Percentiles rank a stretch among this genome's conserved stretches.
Evolutionary conservation across 2,329 filamentous ascomycete species (phyloP).

Genomic region (Harringtonia aguacate): DNA sequence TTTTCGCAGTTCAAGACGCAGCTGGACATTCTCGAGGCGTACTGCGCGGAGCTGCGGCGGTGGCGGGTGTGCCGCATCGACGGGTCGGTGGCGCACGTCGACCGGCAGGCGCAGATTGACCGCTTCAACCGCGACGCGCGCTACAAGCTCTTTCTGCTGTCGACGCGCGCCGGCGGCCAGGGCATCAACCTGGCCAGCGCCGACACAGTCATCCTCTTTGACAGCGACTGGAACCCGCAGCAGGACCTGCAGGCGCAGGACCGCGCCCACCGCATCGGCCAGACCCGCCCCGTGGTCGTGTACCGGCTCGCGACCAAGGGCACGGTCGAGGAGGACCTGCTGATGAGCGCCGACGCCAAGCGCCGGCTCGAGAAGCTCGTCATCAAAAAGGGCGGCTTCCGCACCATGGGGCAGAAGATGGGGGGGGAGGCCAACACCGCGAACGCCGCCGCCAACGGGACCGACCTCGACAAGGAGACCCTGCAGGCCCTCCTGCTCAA

Average conservation of each 20-base stretch:
- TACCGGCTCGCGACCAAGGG: slow-evolving; percentile 89
- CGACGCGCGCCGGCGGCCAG: slow-evolving; percentile 84
- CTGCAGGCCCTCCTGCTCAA: slow-evolving; percentile 53
- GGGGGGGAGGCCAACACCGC: slow-evolving; percentile 25
- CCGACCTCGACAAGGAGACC: slow-evolving; percentile 46
- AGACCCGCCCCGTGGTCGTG: slow-evolving; percentile 83
- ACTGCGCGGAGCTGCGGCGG: slow-evolving; percentile 62
- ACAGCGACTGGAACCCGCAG: slow-evolving; percentile 88
- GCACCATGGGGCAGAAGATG: slow-evolving; percentile 53
- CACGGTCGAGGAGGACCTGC: slow-evolving; percentile 80
- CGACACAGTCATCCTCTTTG: slow-evolving; percentile 87
- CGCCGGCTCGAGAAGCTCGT: slow-evolving; percentile 86
- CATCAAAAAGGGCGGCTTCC: slow-evolving; percentile 86
- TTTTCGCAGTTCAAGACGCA: slow-evolving; percentile 97
- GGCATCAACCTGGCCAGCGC: slow-evolving; percentile 90
- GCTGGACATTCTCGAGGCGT: slow-evolving; percentile 82
- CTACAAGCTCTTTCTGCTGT: slow-evolving; percentile 73
- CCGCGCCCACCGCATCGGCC: slow-evolving; percentile 87
- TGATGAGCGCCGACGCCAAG: slow-evolving; percentile 85
- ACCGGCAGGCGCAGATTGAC: slow-evolving; percentile 59
- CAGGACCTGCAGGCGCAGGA: slow-evolving; percentile 96
- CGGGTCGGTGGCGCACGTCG: slow-evolving; percentile 67
- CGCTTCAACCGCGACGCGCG: slow-evolving; percentile 57
- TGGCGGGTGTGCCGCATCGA: slow-evolving; percentile 89
- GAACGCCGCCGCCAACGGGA: slow-evolving; percentile 34